These are phyloP conservation scores for Gastrodia elata DNA, from an alignment of 106 monocot species.

Conservation along the genomic window DNA sequence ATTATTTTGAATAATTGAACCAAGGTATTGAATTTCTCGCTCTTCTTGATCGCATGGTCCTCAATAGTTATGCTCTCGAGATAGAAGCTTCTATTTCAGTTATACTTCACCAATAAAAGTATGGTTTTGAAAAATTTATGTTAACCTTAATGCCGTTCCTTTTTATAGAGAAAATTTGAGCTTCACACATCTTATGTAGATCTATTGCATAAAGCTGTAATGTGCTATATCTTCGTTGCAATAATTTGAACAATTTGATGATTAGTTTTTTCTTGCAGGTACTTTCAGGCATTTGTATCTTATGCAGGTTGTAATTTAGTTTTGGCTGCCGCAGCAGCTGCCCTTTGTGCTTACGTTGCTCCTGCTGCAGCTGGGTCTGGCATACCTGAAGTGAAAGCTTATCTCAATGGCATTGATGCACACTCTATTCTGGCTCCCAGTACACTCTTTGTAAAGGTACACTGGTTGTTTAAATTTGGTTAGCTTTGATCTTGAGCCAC, in stretches of 20 bases:
- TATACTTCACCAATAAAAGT: too few relatives aligned
- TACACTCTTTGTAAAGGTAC: constrained; percentile 76
- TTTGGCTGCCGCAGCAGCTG: constrained; percentile 47
- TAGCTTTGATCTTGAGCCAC: background rate
- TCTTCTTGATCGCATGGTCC: too few relatives aligned
- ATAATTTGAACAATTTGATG: background rate
- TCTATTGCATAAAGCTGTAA: background rate
- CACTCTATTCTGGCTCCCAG: constrained; percentile 73
- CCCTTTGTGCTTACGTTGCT: constrained; percentile 69
- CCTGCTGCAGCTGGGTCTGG: constrained; percentile 86
- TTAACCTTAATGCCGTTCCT: too few relatives aligned
- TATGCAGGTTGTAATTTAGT: constrained; percentile 58
- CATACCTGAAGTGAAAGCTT: constrained; percentile 88
- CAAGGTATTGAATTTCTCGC: too few relatives aligned
- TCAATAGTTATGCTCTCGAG: too few relatives aligned
- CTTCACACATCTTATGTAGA: background rate
- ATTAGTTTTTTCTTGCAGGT: constrained; percentile 42
- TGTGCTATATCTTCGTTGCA: background rate
- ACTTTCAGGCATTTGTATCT: constrained; percentile 31
- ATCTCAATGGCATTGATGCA: constrained; percentile 81
- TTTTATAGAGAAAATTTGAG: too few relatives aligned
- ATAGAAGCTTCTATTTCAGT: too few relatives aligned
- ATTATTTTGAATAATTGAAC: too few relatives aligned
- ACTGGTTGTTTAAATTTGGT: background rate
- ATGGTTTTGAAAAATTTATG: too few relatives aligned